Percentiles rank a stretch among this genome's conserved stretches.
These are phyloP conservation scores for Escallonia herrerae DNA, from an alignment of 129 eudicot genomes.

Conservation along the genomic window DNA sequence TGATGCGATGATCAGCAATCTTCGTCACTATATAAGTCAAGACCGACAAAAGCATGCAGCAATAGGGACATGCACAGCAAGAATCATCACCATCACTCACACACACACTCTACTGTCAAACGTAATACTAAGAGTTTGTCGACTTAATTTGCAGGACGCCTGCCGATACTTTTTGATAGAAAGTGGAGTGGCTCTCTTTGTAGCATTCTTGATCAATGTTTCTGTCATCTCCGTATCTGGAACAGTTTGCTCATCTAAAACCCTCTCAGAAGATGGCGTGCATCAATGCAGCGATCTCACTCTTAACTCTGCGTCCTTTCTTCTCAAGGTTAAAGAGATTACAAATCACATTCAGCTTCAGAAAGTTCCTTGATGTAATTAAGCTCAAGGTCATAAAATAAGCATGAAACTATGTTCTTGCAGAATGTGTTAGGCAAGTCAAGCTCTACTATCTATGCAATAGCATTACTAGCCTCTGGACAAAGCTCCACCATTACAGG, in stretches of 20 bases:
- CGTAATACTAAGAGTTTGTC: background rate
- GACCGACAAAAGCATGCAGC: too few relatives aligned
- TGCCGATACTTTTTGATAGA: constrained; percentile 76
- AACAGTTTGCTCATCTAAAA: constrained; percentile 57
- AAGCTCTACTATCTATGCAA: constrained; percentile 68
- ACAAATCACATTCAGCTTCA: too few relatives aligned
- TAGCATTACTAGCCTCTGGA: constrained; percentile 86
- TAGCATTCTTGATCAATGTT: constrained; percentile 76
- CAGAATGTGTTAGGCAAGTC: constrained; percentile 91
- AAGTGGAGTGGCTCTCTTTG: constrained; percentile 79
- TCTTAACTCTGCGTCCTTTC: constrained; percentile 78
- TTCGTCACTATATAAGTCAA: too few relatives aligned
- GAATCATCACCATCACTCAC: too few relatives aligned
- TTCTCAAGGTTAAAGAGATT: constrained; percentile 51
- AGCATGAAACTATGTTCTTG: background rate
- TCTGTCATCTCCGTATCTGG: constrained; percentile 76
- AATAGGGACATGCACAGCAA: too few relatives aligned
- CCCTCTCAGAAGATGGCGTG: constrained; percentile 24
- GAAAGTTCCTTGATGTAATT: too few relatives aligned
- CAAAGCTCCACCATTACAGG: constrained; percentile 96
- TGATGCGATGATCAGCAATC: too few relatives aligned
- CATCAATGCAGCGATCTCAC: constrained; percentile 56
- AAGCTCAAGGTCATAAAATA: too few relatives aligned
- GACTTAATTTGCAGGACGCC: constrained; percentile 56
- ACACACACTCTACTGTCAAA: too few relatives aligned